phyloP scores from a whole-genome alignment of 1,284 basidiomycete species.

The Jaminaea rosea region DNA sequence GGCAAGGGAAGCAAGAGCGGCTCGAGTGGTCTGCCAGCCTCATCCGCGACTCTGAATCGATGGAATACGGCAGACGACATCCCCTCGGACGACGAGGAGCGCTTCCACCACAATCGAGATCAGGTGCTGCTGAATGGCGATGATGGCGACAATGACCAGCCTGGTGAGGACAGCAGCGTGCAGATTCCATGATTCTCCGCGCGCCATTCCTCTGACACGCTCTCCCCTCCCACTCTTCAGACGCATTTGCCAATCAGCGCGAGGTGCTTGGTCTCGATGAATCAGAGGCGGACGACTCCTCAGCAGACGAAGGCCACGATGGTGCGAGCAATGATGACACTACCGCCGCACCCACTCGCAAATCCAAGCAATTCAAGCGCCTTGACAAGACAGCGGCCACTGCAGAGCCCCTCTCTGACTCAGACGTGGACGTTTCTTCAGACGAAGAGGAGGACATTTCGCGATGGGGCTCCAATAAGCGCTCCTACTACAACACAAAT shows the following conservation, averaged over 20 bases:
- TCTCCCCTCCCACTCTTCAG: constrained; percentile 14
- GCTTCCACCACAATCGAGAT: constrained; percentile 52
- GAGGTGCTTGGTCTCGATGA: constrained; percentile 45
- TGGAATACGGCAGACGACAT: constrained; percentile 8
- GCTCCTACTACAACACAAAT: constrained; percentile 42
- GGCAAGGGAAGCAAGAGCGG: neutral
- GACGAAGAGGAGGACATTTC: constrained; percentile 54
- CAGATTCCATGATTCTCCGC: too few relatives aligned
- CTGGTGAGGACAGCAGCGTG: neutral
- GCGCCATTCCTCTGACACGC: neutral
- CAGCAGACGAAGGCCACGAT: constrained; percentile 18
- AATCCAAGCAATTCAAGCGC: neutral
- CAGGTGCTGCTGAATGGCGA: constrained; percentile 59
- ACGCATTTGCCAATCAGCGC: constrained; percentile 27
- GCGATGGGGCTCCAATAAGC: constrained; percentile 41
- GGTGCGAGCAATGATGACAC: constrained; percentile 14
- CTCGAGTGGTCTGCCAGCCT: neutral
- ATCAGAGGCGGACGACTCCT: constrained; percentile 45
- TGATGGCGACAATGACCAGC: constrained; percentile 12
- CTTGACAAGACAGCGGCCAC: constrained; percentile 8
- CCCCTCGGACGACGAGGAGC: constrained; percentile 6
- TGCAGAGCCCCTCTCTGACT: constrained; percentile 12
- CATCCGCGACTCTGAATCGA: neutral
- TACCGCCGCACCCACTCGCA: constrained; percentile 6
- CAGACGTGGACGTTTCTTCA: constrained; percentile 60